Percentiles rank a stretch among this genome's conserved stretches.
phyloP scores from a whole-genome alignment of 140 eudicot genomes.

The Flaveria floridana region DNA sequence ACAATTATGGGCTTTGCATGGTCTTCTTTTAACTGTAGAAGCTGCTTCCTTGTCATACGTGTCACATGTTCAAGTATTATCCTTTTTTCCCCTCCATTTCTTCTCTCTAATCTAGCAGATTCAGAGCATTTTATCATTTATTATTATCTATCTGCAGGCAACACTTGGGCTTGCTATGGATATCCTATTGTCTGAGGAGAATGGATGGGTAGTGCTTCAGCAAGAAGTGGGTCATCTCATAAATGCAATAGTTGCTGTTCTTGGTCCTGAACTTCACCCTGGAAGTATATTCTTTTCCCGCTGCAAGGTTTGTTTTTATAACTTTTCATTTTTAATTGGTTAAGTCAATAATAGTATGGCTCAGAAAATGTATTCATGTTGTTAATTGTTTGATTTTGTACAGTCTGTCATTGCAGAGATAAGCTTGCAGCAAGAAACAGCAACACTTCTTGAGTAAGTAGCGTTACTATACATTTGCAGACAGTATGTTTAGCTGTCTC shows the following conservation, averaged over 20 bases:
- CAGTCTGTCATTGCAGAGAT: constrained; percentile 97
- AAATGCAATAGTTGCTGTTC: constrained; percentile 97
- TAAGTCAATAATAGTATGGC: neutral
- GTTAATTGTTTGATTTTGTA: constrained; percentile 34
- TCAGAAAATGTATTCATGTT: constrained; percentile 23
- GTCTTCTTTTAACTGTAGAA: constrained; percentile 92
- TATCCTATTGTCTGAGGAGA: constrained; percentile 82
- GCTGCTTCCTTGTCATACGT: constrained; percentile 93
- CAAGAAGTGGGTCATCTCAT: constrained; percentile 93
- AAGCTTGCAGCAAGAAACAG: constrained; percentile 83
- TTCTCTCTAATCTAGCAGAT: constrained; percentile 19
- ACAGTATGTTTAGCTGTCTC: constrained; percentile 13
- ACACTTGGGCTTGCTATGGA: constrained; percentile 94
- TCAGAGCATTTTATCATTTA: neutral
- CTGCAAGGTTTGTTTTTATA: constrained; percentile 65
- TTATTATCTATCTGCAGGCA: constrained; percentile 50
- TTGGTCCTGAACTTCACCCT: constrained; percentile 97
- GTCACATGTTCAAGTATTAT: constrained; percentile 86
- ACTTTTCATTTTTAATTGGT: neutral
- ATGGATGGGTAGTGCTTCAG: constrained; percentile 93
- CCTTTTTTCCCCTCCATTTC: constrained; percentile 6
- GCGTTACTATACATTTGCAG: constrained; percentile 21
- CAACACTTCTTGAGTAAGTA: constrained; percentile 89
- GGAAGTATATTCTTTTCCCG: constrained; percentile 98
- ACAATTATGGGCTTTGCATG: constrained; percentile 90